A percentile compares a stretch with the other conserved stretches of the same genome.
Conservation (phyloP, 2,329 filamentous ascomycete species). For the Apiospora hydei region DNA sequence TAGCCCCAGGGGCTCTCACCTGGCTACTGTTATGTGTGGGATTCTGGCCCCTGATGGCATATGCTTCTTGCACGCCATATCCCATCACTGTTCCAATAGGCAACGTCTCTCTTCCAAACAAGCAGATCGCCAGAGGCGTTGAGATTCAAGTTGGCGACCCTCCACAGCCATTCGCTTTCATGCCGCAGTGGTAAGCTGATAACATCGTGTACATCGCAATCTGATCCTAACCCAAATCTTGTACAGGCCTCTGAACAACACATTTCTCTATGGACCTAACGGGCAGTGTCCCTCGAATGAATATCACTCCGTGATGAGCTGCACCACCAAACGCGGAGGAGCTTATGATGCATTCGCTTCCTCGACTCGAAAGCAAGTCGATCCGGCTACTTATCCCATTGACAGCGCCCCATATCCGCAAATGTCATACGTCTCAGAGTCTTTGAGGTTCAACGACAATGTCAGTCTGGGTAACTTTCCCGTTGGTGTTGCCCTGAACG, state of each 20-base stretch:
- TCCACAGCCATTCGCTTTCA: slow-evolving; percentile 28
- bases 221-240: background rate
- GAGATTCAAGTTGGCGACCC: slow-evolving; percentile 27
- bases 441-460: slow-evolving; percentile 22
- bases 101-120: slow-evolving; percentile 29
- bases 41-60: background rate
- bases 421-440: slow-evolving; percentile 25
- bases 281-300: slow-evolving; percentile 15
- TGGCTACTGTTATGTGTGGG: slow-evolving; percentile 22
- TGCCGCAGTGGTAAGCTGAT: slow-evolving; percentile 29
- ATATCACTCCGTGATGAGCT: slow-evolving; percentile 6
- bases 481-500: slow-evolving; percentile 33
- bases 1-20: background rate
- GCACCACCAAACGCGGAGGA: slow-evolving; percentile 28
- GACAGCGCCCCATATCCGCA: slow-evolving; percentile 25
- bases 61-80: slow-evolving; percentile 20
- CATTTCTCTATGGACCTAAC: slow-evolving; percentile 25
- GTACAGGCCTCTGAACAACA: slow-evolving; percentile 25
- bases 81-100: slow-evolving; percentile 27
- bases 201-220: background rate
- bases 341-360: slow-evolving; percentile 23
- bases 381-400: slow-evolving; percentile 10
- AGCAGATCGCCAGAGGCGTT: slow-evolving; percentile 27
- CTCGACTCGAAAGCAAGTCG: slow-evolving; percentile 25
- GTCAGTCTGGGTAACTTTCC: slow-evolving; percentile 31